These are phyloP conservation scores for Aspergillus puulaauensis DNA, from an alignment of 2,329 filamentous ascomycete species.

Conservation along the genomic window DNA sequence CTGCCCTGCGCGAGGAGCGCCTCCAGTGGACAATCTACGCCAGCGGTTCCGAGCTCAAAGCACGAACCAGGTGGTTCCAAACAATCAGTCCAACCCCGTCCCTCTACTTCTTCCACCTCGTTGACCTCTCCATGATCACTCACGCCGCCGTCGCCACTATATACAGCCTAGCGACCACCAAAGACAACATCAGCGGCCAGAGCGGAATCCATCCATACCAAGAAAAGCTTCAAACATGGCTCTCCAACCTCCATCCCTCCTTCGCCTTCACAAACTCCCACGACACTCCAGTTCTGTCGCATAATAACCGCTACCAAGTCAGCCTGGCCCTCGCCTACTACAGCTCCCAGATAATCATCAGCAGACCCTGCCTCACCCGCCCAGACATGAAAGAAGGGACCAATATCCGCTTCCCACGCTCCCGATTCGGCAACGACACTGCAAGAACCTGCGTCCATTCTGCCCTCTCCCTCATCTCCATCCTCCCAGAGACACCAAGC, in stretches of 20 bases:
- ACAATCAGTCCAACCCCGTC: neutral
- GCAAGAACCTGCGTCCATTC: neutral
- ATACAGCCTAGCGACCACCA: neutral
- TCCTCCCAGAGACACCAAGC: conserved; percentile 35
- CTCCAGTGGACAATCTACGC: neutral
- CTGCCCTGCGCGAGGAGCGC: neutral
- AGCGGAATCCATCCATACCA: neutral
- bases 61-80: neutral
- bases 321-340: neutral
- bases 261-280: neutral
- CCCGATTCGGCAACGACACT: conserved; percentile 1
- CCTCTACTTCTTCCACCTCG: neutral
- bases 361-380: conserved; percentile 2
- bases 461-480: conserved; percentile 22
- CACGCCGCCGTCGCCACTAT: neutral
- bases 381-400: neutral
- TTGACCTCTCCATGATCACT: conserved; percentile 1
- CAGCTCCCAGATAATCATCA: conserved; percentile 4
- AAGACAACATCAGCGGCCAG: neutral
- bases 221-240: neutral
- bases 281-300: neutral
- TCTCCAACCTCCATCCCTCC: neutral
- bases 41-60: neutral
- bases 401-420: neutral
- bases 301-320: neutral